These are phyloP conservation scores for Epichloe uncinata DNA, from an alignment of 2,329 filamentous ascomycete genomes.

Conservation along the genomic window DNA sequence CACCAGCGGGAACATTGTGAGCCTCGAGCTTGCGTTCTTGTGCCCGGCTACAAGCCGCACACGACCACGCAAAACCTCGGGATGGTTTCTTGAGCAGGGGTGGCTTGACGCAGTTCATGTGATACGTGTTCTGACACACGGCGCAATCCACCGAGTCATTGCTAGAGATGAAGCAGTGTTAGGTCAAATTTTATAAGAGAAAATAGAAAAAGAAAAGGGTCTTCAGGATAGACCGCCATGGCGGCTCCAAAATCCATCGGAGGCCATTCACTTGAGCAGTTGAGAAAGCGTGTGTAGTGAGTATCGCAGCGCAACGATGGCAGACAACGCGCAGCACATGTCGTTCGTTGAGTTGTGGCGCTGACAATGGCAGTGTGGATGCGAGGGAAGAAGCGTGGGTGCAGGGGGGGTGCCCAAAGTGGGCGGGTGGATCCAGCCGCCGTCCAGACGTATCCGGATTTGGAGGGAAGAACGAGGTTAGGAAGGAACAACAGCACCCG, in stretches of 20 bases:
- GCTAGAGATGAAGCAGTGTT: conserved; percentile 28
- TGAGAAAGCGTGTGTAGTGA: neutral
- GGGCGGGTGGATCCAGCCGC: conserved; percentile 3
- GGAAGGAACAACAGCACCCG: conserved; percentile 3
- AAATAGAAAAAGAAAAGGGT: neutral
- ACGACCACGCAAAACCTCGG: conserved; percentile 95
- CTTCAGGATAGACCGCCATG: neutral
- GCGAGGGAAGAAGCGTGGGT: conserved; percentile 8
- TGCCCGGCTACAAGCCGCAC: conserved; percentile 88
- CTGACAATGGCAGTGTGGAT: conserved; percentile 7
- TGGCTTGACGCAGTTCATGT: conserved; percentile 95
- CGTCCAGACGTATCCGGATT: conserved; percentile 3
- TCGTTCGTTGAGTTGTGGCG: conserved; percentile 4
- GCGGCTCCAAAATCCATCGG: neutral
- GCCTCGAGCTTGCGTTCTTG: conserved; percentile 88
- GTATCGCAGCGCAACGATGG: neutral
- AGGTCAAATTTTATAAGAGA: too few relatives aligned
- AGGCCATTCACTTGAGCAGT: neutral
- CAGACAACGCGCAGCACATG: neutral
- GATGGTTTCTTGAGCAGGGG: conserved; percentile 91
- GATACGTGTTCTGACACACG: conserved; percentile 87
- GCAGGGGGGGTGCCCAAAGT: conserved; percentile 5
- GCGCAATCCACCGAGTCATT: conserved; percentile 95
- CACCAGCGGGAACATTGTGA: conserved; percentile 65
- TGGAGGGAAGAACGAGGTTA: conserved; percentile 1